Evolutionary conservation across 768 basidiomycete species (phyloP), one percentile per base, ranked within the genome.

Genomic region (Boletus insuetus): DNA sequence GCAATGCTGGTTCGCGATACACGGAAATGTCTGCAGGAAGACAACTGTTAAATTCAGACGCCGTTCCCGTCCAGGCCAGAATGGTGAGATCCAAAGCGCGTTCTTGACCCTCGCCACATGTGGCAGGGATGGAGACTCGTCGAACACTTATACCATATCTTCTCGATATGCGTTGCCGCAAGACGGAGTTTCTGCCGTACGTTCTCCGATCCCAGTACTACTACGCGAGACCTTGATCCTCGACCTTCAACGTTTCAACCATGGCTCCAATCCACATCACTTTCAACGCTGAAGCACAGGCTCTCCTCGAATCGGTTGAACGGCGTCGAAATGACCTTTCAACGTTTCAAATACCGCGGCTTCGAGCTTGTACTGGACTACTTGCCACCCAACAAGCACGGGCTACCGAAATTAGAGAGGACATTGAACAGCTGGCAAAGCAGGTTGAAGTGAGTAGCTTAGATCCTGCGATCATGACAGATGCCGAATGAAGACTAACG

Each of bases 401-500:
- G 49, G 84, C 85, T 1, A 82, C 82, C 6, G 91, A 93, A 65
- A 69, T 94, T 54, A 77, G 91, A 31, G 87, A 87, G 50, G 93
- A 94, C 64, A 71, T 93, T n/a, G 85, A 86, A 37, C 64, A 73
- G 0, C 77, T 89, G 20, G 74, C 77, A 8, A 75, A 77, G 38
- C 82, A 86, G 51, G 74, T 95, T 17, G 89, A 95, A 76, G 67
- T 69, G 26, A 56, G 68, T 86, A 89, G 57, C 55, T 55, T 40
- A 13, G 4, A 26, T 45, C 54, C 56, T 24, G 9, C 22, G 19
- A 7, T 14, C 11, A 45, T 8, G 58, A 64, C 54, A 13, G 29
- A 26, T 48, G 8, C 37, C 46, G 44, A 51, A 34, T 45, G 16
- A 43, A 2, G n/a, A 37, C 24, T 38, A 34, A 63, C 20, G 20